Conservation (phyloP, 768 basidiomycete genomes). For the Mycena polygramma region DNA sequence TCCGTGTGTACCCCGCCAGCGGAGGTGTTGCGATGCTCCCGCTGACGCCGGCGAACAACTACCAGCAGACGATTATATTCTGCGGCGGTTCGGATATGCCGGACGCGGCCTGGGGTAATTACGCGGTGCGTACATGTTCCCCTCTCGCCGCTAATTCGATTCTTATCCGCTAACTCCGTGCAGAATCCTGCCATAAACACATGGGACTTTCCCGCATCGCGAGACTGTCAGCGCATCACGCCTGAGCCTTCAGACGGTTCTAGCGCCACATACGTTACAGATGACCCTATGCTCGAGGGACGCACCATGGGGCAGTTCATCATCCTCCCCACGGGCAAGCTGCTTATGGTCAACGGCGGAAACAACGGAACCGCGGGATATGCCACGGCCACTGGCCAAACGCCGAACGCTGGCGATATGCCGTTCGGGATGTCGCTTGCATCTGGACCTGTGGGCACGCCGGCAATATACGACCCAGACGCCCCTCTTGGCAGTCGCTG, state of each 20-base stretch:
- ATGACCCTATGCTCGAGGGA: conserved; percentile 80
- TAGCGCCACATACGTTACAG: conserved; percentile 69
- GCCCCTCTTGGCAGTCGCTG: conserved; percentile 79
- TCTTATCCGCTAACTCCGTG: too few species aligned
- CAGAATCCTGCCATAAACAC: conserved; percentile 76
- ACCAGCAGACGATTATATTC: conserved; percentile 86
- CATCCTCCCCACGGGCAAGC: conserved; percentile 79
- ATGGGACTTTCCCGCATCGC: conserved; percentile 76
- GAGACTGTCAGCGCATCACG: conserved; percentile 85
- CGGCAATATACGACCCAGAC: conserved; percentile 88
- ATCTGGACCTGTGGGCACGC: conserved; percentile 80
- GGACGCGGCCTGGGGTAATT: conserved; percentile 81
- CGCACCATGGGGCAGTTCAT: conserved; percentile 96
- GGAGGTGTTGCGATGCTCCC: conserved; percentile 93
- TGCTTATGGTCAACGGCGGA: conserved; percentile 89
- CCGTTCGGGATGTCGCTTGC: conserved; percentile 82
- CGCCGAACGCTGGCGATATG: conserved; percentile 63
- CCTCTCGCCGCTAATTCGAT: too few species aligned
- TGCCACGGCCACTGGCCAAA: conserved; percentile 67
- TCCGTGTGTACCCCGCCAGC: conserved; percentile 91
- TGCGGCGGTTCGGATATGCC: conserved; percentile 90
- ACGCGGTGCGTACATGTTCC: conserved; percentile 49
- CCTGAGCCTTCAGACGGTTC: conserved; percentile 86
- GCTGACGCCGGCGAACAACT: conserved; percentile 90
- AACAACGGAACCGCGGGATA: conserved; percentile 92